A percentile compares a stretch with the other conserved stretches of the same genome.
Conservation (phyloP, 257 asterid species). For the Fraxinus americana region DNA sequence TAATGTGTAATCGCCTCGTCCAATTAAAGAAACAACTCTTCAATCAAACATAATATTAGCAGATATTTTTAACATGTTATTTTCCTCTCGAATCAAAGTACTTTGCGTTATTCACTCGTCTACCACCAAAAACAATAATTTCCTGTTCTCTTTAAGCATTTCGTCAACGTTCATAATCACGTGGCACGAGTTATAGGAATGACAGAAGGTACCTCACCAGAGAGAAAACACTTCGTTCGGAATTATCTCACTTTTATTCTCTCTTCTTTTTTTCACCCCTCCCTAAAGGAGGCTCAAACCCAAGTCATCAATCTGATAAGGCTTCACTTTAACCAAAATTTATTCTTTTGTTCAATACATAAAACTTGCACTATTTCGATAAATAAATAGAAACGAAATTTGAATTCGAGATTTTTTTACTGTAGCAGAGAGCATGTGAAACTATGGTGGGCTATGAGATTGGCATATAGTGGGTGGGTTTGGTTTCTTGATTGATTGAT, state of each 20-base stretch:
- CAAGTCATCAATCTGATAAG: not conserved
- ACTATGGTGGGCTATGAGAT: constrained; percentile 32
- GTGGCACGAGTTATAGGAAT: too few species aligned
- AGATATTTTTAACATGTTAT: not conserved
- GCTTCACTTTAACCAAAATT: not conserved
- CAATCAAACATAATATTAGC: not conserved
- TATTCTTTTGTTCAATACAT: not conserved
- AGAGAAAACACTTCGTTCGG: too few species aligned
- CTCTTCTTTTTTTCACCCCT: too few species aligned
- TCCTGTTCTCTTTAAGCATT: not conserved
- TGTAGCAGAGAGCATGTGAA: constrained; percentile 34
- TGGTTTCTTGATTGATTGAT: constrained; percentile 25
- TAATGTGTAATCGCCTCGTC: not conserved
- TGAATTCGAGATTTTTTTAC: not conserved
- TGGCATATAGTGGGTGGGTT: constrained; percentile 33
- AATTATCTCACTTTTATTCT: too few species aligned
- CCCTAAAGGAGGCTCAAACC: not conserved
- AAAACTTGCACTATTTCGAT: not conserved
- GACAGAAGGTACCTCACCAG: too few species aligned
- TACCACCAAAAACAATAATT: not conserved
- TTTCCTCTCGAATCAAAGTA: not conserved
- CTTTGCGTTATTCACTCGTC: not conserved
- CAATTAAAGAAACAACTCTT: not conserved
- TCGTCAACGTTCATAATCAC: not conserved
- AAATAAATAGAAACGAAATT: not conserved